phyloP scores from a whole-genome alignment of 108 stramenopile species.

The Nannochloropsis gaditana region DNA sequence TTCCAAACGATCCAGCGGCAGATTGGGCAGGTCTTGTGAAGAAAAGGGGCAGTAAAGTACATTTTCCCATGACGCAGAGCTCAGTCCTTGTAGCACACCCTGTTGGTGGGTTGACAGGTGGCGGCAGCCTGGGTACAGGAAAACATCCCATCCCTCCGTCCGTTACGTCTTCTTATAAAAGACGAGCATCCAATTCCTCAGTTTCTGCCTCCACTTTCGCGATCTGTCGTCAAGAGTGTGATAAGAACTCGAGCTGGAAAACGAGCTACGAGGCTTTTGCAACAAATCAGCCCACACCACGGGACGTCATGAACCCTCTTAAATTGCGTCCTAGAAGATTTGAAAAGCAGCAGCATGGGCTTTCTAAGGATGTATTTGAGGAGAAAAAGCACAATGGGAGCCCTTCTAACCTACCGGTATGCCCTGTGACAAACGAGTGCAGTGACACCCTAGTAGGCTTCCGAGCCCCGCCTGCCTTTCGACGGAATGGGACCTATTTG shows the following conservation, averaged over 20 bases:
- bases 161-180: neutral
- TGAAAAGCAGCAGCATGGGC: neutral
- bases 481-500: neutral
- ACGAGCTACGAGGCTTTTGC: neutral
- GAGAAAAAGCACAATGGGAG: neutral
- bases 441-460: neutral
- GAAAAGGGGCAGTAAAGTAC: neutral
- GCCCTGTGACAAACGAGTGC: neutral
- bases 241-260: neutral
- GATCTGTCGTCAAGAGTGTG: neutral
- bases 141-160: neutral
- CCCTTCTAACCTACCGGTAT: neutral
- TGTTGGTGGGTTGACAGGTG: neutral
- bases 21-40: conserved; percentile 13
- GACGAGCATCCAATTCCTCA: neutral
- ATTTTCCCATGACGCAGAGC: neutral
- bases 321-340: neutral
- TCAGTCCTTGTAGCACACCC: neutral
- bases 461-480: neutral
- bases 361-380: neutral
- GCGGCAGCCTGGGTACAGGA: neutral
- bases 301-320: conserved; percentile 7
- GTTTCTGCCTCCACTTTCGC: neutral
- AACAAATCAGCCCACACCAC: neutral
- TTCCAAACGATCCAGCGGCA: neutral